Evolutionary conservation across 2,329 filamentous ascomycete species (phyloP).

Genomic region (Pseudocercospora macadamiae): DNA sequence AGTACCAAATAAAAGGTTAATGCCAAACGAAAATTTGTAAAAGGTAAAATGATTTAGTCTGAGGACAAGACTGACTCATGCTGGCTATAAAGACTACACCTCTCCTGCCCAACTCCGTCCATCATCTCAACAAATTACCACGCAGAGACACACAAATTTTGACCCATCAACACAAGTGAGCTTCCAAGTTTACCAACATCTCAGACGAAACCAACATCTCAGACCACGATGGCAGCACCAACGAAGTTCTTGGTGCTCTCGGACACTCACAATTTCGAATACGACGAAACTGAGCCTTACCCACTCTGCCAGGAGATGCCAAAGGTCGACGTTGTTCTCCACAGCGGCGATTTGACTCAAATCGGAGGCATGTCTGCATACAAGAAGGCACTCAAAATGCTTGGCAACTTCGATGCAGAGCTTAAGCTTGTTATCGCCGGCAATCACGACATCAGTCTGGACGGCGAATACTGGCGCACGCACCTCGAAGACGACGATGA

Average conservation of each 20-base stretch:
- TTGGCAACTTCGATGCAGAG: slow-evolving; percentile 34
- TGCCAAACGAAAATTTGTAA: no score
- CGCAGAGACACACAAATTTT: no score
- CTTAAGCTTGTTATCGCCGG: slow-evolving; percentile 41
- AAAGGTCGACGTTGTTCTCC: slow-evolving; percentile 41
- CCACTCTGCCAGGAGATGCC: slow-evolving; percentile 20
- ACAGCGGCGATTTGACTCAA: slow-evolving; percentile 44
- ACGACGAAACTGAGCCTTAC: slow-evolving; percentile 3
- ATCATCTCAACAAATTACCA: no score
- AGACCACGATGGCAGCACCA: background rate
- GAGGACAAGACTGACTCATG: no score
- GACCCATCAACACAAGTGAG: no score
- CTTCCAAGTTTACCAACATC: background rate
- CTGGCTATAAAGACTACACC: no score
- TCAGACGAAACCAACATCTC: background rate
- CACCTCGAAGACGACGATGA: slow-evolving; percentile 38
- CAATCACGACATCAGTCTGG: slow-evolving; percentile 38
- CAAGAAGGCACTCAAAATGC: slow-evolving; percentile 30
- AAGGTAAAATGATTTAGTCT: no score
- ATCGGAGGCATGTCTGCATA: slow-evolving; percentile 32
- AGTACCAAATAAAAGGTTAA: no score
- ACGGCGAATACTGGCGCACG: slow-evolving; percentile 40
- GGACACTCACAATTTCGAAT: slow-evolving; percentile 32
- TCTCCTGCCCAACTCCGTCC: no score
- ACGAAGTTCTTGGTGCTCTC: slow-evolving; percentile 30